These are phyloP conservation scores for Microbotryomycetes sp. DNA, from an alignment of 1,284 basidiomycete species.

Conservation along the genomic window DNA sequence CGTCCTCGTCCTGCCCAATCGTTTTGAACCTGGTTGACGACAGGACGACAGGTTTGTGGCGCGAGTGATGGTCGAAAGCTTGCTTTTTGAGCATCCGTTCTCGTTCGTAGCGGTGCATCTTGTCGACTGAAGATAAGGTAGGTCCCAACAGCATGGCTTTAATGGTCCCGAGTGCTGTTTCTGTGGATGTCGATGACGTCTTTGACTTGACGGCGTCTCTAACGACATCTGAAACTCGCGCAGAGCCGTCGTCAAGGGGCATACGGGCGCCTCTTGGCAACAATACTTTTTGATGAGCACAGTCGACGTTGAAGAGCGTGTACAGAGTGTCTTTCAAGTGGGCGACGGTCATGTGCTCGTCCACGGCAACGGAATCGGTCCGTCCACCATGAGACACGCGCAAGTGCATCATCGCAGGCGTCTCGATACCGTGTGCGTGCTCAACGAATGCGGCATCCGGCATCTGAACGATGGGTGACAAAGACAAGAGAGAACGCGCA, in stretches of 20 bases:
- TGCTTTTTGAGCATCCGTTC: not conserved
- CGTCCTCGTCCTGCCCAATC: slow-evolving; percentile 9
- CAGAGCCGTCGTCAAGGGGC: not conserved
- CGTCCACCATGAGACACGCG: not conserved
- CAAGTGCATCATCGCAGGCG: no score
- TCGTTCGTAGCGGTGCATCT: not conserved
- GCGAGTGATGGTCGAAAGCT: not conserved
- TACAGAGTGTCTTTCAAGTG: not conserved
- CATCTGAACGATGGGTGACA: no score
- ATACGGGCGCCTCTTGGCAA: not conserved
- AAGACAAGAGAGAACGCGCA: no score
- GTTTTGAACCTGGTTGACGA: slow-evolving; percentile 11
- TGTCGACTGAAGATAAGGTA: not conserved
- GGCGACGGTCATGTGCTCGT: not conserved
- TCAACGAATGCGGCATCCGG: no score
- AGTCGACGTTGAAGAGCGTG: not conserved
- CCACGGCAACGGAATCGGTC: not conserved
- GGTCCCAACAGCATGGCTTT: not conserved
- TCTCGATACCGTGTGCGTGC: no score
- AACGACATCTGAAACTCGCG: not conserved
- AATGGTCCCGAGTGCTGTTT: not conserved
- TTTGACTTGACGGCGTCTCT: not conserved
- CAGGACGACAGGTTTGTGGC: not conserved
- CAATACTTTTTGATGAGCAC: not conserved
- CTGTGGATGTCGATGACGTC: not conserved